Base-by-base conservation (phyloP, 2,329 filamentous ascomycete genomes). In the Nemania abortiva region DNA sequence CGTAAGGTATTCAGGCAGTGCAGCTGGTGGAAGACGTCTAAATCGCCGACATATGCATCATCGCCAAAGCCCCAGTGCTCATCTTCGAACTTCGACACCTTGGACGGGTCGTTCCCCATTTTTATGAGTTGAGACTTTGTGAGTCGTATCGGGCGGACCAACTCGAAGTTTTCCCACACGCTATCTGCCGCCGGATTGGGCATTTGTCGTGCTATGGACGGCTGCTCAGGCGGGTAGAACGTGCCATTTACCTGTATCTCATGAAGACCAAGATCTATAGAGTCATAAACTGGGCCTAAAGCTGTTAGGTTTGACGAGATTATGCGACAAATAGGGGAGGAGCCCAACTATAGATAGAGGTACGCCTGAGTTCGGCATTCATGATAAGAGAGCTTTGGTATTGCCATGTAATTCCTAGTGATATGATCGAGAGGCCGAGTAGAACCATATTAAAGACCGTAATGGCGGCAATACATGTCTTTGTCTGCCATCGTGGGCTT, bases 1-100 rank as follows among this genome's bases (percentile, higher is more conserved):
- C 79, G 76, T 13, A 81, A 72, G 1, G 71, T 63, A 55, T 81
- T 78, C 42, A 80, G 72, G 64, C 79, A 80, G 65, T 81, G 79
- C 0, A 80, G 68, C 27, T 78, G 75, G 53, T 80, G 78, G 57
- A 76, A 77, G 5, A 77, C 71, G 55, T 81, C 79, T 20, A 80
- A 66, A 9, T 73, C 72, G 24, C 70, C 76, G 22, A 77, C 74
- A 62, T 81, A 81, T 2, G 77, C 76, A 24, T 81, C 77, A 20
- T 76, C 69, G 2, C 78, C 78, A 7, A 79, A 68, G 0, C 76
- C 76, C 75, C 78, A 80, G 42, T 74, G 60, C 15, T 75, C 60
- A 45, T 80, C 70, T 39, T 76, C 74, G 49, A 77, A 71, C 49
- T 74, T 77, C 15, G 71, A 68, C 9, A 72, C 72, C 0, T 66